Base-by-base conservation (phyloP, 176 grass and related monocot genomes). In the Chloris gayana region DNA sequence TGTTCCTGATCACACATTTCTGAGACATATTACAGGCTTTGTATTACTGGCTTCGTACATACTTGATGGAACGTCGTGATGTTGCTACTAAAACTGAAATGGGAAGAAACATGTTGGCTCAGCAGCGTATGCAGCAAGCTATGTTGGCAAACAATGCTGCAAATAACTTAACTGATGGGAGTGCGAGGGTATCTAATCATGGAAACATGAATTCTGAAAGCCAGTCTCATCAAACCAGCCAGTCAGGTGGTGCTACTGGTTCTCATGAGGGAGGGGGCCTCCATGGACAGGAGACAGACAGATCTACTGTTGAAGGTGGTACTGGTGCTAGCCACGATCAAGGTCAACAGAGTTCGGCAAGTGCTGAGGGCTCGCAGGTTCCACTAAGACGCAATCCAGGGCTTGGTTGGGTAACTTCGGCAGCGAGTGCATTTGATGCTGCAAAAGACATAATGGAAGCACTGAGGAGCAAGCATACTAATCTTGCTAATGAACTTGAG, bases 391-490 rank as follows among this genome's bases (percentile, higher is more conserved):
- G 92, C 18, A 92, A 77, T 64, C 84, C 78, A 82, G 93, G 85
- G 74, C 72, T 80, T 89, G 90, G 90, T 71, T 93, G 85, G 88
- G 86, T 83, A 70, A 79, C 93, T 84, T 93, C 96, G 45, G 91
- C 90, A 81, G 88, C 92, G 65, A 93, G 88, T 88, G 96, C 96
- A 69, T 99, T 99, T 91, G 96, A 99, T 79, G 93, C 92, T 53
- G 96, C 96, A 74, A 99, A 99, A 77, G 96, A 99, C 72, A 99
- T 99, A 80, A 99, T 99, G 96, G 96, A 99, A 86, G 76, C 88
- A 91, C 91, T 99, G 71, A 91, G 96, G 71, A 95, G 92, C 87
- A 99, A 95, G 74, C 96, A 99, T 76, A 89, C 87, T 42, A 89
- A 85, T 82, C 82, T 89, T 82, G 87, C 87, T 57, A 89, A 85